Evolutionary conservation across 768 basidiomycete genomes (phyloP), one percentile per base, ranked within the genome.

Genomic region (Boletus reticuloceps): DNA sequence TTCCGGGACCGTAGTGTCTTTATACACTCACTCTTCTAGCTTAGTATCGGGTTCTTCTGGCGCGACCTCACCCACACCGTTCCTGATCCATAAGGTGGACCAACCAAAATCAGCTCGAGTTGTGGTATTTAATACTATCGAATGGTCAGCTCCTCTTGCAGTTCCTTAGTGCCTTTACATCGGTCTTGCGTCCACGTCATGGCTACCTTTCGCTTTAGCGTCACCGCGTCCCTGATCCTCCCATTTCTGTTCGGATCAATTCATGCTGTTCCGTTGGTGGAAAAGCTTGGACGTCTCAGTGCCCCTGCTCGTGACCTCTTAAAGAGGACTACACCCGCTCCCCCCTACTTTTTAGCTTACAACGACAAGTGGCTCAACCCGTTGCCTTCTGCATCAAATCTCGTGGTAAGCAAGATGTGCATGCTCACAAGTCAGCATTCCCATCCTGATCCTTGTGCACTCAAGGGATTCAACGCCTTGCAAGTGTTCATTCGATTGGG

Each of bases 271-370:
- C 64, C 67, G 7, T 51, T 71, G n/a, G 56, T 49, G 14, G 58
- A 69, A 3, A 71, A 58, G 16, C 58, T 71, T 25, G 17, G 39
- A 17, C 29, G 22, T 17, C 60, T 69, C 43, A 69, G 56, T 47
- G 58, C 59, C 2, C 1, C 20, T 22, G 64, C 69, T 25, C 68
- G 61, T 39, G 54, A 58, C 34, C 14, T 69, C 8, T 38, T 68
- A 8, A 64, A 56, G 58, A 56, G 53, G 27, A 31, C 66, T 5
- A 64, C 58, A 1, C 75, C 77, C 0, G 74, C 76, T n/a, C 72
- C 82, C 1, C 84, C 85, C 22, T 74, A 79, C 59, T 86, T 75
- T 39, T 40, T 77, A 22, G 64, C 70, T 13, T 78, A 78, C 62
- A 71, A 73, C 40, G 77, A 79, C 50, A 51, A 54, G n/a, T 82